A percentile compares a stretch with the other conserved stretches of the same genome.
These are phyloP conservation scores for Phragmites australis DNA, from an alignment of 176 grass and related monocot species.

Conservation along the genomic window DNA sequence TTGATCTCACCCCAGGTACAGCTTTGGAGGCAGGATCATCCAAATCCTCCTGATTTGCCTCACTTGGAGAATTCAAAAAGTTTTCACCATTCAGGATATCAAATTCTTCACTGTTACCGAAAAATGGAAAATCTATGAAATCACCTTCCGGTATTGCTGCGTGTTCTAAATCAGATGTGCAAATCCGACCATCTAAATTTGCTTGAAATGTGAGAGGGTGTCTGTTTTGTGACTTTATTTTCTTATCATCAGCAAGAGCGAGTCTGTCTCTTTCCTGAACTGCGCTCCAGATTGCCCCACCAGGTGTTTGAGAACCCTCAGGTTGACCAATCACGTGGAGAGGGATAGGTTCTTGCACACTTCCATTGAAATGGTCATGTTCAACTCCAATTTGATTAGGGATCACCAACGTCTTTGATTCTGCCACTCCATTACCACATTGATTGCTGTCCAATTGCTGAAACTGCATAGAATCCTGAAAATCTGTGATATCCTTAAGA, in stretches of 20 bases:
- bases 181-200: constrained; percentile 44
- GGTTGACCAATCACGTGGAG: constrained; percentile 27
- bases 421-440: constrained; percentile 46
- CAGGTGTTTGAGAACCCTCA: constrained; percentile 48
- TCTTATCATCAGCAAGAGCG: constrained; percentile 39
- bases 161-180: constrained; percentile 46
- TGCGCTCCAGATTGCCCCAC: constrained; percentile 45
- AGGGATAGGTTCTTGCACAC: constrained; percentile 30
- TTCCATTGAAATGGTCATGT: constrained; percentile 35
- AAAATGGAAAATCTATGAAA: constrained; percentile 67
- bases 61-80: constrained; percentile 62
- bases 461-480: constrained; percentile 47
- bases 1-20: constrained; percentile 19
- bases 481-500: constrained; percentile 46
- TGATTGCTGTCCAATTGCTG: constrained; percentile 47
- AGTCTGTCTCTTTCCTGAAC: constrained; percentile 35
- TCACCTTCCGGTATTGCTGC: constrained; percentile 46
- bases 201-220: constrained; percentile 40
- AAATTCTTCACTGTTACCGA: constrained; percentile 57
- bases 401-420: constrained; percentile 41
- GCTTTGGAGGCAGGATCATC: constrained; percentile 40
- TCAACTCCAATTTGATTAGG: constrained; percentile 41
- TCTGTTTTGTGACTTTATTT: constrained; percentile 38
- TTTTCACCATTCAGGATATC: constrained; percentile 61
- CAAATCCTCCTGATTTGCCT: constrained; percentile 48